A percentile compares a stretch with the other conserved stretches of the same genome.
Evolutionary conservation across 306 rosid species (phyloP).

Genomic region (Cicer bijugum): DNA sequence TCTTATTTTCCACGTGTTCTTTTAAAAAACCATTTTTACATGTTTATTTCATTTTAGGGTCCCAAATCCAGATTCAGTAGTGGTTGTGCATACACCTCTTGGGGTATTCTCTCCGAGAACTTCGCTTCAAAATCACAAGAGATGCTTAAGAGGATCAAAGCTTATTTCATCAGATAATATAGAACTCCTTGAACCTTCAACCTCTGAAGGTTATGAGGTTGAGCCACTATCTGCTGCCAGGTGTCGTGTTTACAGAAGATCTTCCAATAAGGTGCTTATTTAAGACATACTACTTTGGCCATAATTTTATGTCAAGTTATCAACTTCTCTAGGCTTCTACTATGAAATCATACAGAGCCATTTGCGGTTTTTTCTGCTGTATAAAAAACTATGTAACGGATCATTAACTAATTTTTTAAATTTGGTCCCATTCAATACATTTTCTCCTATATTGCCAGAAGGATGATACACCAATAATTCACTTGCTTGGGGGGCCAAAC

Average conservation of each 20-base stretch:
- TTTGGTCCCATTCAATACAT: constrained; percentile 34
- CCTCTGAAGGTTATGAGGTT: constrained; percentile 54
- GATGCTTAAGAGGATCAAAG: constrained; percentile 71
- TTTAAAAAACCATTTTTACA: constrained; percentile 2
- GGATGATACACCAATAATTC: constrained; percentile 60
- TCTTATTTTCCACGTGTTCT: not conserved
- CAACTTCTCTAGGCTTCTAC: constrained; percentile 29
- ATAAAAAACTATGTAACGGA: not conserved
- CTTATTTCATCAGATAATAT: constrained; percentile 57
- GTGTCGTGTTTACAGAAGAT: constrained; percentile 64
- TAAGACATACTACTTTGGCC: not conserved
- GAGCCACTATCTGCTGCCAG: constrained; percentile 80
- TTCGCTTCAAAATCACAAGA: constrained; percentile 65
- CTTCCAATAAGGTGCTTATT: constrained; percentile 61
- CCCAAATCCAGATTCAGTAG: constrained; percentile 76
- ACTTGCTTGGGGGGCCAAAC: constrained; percentile 70
- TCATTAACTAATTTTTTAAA: constrained; percentile 3
- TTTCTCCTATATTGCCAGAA: constrained; percentile 52
- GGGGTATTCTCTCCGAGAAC: constrained; percentile 72
- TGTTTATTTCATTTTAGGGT: constrained; percentile 51
- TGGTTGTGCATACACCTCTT: constrained; percentile 64
- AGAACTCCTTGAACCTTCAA: constrained; percentile 58
- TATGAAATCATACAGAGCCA: not conserved
- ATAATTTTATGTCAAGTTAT: constrained; percentile 13
- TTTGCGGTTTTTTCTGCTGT: not conserved